Base-by-base conservation (phyloP, 352 stramenopile genomes). In the Phytophthora tubulina region DNA sequence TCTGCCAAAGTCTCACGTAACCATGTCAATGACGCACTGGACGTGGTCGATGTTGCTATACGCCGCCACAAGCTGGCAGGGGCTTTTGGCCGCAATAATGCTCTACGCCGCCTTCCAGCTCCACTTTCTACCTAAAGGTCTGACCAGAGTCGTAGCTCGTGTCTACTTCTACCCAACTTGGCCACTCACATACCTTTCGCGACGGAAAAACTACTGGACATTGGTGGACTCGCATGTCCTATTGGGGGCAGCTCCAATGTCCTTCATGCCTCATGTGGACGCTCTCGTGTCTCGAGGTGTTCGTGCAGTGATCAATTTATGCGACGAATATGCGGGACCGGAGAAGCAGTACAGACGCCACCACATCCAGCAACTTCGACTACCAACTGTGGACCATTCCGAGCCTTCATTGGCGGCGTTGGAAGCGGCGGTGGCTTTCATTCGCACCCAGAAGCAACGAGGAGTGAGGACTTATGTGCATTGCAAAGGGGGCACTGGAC, bases 381-480 rank as follows among this genome's bases (percentile, higher is more conserved):
- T 98, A 1, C 94, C 90, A 4, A 98, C 95, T 6, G 93, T 98
- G 78, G 90, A 97, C 80, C 90, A 97, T 75, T 88, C 72, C 9
- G 91, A 98, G 67, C 91, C 90, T 17, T 87, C 85, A 3, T 60
- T 96, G 2, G 75, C 74, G 35, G 81, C 89, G 42, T 67, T 97
- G 27, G 68, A 92, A 62, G 75, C 75, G 8, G 92, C 90, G 7
- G 89, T 98, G 33, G 76, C 82, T 13, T 98, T 98, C 63, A 98
- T 99, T 65, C 49, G 93, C 63, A 78, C 95, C 53, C 91, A 98
- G 68, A 81, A 93, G 45, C 70, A 86, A 30, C 75, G 78, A 56
- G 95, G 95, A 27, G 91, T 93, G 38, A 81, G 89, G 33, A 96
- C 98, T n/a, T 99, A 99, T 66, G 94, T 99, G 50, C 97, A 99